phyloP scores from a whole-genome alignment of 2,329 filamentous ascomycete species.

The Fusarium sarcochroum region DNA sequence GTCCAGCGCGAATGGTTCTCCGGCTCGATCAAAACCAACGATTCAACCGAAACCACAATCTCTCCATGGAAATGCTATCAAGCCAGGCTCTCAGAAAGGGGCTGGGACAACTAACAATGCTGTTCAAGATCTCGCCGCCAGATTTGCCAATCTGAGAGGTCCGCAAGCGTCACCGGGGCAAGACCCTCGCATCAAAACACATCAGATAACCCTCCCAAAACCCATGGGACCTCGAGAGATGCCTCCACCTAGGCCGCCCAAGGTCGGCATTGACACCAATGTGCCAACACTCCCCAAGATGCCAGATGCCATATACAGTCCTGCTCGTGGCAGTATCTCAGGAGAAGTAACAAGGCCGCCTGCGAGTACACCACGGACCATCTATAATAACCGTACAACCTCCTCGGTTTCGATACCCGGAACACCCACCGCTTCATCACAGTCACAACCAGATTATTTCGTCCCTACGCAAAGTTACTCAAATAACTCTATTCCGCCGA shows the following conservation, averaged over 20 bases:
- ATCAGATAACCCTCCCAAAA: constrained; percentile 58
- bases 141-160: constrained; percentile 70
- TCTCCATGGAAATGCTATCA: constrained; percentile 71
- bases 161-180: constrained; percentile 59
- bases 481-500: constrained; percentile 48
- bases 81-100: constrained; percentile 50
- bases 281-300: constrained; percentile 74
- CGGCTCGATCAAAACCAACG: constrained; percentile 58
- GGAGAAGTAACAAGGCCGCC: constrained; percentile 76
- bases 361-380: constrained; percentile 73
- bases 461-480: constrained; percentile 48
- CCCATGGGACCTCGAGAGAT: constrained; percentile 67
- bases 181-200: constrained; percentile 67
- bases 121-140: constrained; percentile 65
- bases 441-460: constrained; percentile 53
- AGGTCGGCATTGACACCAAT: constrained; percentile 65
- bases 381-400: constrained; percentile 73
- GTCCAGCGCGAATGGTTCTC: constrained; percentile 33
- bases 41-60: constrained; percentile 78
- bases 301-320: constrained; percentile 83
- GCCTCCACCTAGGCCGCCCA: constrained; percentile 61
- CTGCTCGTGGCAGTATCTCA: constrained; percentile 78
- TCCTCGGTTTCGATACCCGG: constrained; percentile 61
- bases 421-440: constrained; percentile 48
- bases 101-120: constrained; percentile 48